Percentiles rank a stretch among this genome's conserved stretches.
phyloP scores from a whole-genome alignment of 2,329 filamentous ascomycete species.

The Penicillium digitatum region DNA sequence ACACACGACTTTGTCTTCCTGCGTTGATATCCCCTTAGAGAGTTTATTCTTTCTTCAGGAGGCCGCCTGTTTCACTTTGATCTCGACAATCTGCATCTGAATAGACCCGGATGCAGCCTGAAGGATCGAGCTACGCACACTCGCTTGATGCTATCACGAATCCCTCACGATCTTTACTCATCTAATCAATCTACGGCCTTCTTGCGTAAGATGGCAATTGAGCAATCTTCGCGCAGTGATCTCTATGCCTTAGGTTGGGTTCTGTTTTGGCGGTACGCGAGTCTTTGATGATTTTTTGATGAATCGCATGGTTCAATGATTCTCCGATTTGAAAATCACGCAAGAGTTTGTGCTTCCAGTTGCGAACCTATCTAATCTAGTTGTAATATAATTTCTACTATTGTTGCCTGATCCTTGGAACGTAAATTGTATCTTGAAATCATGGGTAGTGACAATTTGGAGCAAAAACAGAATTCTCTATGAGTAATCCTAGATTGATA shows the following conservation, averaged over 20 bases:
- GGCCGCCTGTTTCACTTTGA: constrained; percentile 1
- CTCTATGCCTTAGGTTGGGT: background rate
- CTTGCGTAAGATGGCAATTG: background rate
- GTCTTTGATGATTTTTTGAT: constrained; percentile 14
- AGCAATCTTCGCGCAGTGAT: background rate
- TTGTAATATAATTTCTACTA: constrained; percentile 25
- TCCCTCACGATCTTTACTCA: constrained; percentile 21
- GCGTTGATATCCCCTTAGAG: constrained; percentile 14
- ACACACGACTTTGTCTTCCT: constrained; percentile 4
- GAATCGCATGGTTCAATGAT: constrained; percentile 9
- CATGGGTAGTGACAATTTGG: background rate
- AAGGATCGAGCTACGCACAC: constrained; percentile 5
- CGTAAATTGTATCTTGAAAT: background rate
- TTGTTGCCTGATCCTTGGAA: background rate
- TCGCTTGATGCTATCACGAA: constrained; percentile 25
- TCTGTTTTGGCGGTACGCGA: background rate
- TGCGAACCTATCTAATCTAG: constrained; percentile 11
- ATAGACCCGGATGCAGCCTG: background rate
- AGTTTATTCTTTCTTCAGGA: constrained; percentile 7
- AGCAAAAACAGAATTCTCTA: background rate
- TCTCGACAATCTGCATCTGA: background rate
- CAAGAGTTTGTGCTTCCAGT: background rate
- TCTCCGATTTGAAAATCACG: background rate
- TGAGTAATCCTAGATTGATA: background rate
- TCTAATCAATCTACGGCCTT: background rate